Evolutionary conservation across 1,284 basidiomycete species (phyloP).

Genomic region (Sporisorium graminicola): DNA sequence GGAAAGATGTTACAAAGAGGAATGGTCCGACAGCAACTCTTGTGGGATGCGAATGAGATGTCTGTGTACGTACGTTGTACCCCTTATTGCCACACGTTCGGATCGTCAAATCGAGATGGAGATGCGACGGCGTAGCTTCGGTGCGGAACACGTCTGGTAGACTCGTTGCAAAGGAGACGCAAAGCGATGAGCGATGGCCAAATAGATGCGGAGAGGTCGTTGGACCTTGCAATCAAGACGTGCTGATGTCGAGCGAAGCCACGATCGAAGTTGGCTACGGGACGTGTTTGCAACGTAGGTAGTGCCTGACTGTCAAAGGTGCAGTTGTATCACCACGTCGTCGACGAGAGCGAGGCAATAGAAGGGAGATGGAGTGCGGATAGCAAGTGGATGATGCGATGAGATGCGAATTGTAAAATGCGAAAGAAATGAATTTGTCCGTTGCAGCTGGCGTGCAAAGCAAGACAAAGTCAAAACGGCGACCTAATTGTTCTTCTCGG

Average conservation of each 20-base stretch:
- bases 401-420: neutral
- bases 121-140: neutral
- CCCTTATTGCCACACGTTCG: neutral
- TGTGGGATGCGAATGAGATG: neutral
- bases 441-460: neutral
- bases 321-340: neutral
- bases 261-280: neutral
- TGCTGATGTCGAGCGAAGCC: neutral
- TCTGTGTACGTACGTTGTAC: neutral
- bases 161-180: neutral
- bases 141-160: neutral
- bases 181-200: neutral
- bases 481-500: slow-evolving; percentile 7
- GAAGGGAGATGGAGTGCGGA: neutral
- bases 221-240: neutral
- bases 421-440: slow-evolving; percentile 1
- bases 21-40: neutral
- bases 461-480: neutral
- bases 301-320: neutral
- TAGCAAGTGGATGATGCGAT: neutral
- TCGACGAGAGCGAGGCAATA: neutral
- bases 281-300: too few species aligned
- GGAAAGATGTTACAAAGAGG: neutral
- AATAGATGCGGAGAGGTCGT: neutral
- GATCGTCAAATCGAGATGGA: neutral